Conservation (phyloP, 805 yeast species). For the Danielia reshetovae region DNA sequence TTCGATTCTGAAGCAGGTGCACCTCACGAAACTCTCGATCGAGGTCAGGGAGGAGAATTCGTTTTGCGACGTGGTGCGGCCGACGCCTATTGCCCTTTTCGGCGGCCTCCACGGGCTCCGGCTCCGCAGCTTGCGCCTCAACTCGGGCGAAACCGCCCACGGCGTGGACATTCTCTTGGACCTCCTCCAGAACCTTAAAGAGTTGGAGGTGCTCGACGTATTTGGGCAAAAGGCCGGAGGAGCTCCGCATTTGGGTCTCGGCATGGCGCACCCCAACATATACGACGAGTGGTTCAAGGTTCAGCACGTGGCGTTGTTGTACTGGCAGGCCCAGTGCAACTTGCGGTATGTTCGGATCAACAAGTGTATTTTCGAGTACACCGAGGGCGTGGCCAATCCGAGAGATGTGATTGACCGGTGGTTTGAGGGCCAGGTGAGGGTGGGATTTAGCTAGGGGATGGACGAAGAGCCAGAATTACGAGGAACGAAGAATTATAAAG, state of each 20-base stretch:
- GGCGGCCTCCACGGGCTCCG: slow-evolving; percentile 11
- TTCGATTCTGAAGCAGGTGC: slow-evolving; percentile 18
- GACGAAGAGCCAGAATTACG: neutral
- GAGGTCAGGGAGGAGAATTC: slow-evolving; percentile 38
- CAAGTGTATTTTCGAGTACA: slow-evolving; percentile 44
- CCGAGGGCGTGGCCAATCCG: slow-evolving; percentile 26
- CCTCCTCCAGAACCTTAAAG: slow-evolving; percentile 22
- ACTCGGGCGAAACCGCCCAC: slow-evolving; percentile 22
- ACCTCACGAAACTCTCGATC: slow-evolving; percentile 31
- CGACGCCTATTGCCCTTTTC: slow-evolving; percentile 18
- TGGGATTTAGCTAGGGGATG: neutral
- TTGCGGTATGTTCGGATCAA: slow-evolving; percentile 47
- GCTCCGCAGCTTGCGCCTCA: slow-evolving; percentile 39
- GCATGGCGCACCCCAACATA: slow-evolving; percentile 49
- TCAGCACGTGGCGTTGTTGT: slow-evolving; percentile 47
- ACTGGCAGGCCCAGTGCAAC: slow-evolving; percentile 22
- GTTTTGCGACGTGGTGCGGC: slow-evolving; percentile 25
- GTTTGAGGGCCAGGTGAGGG: slow-evolving; percentile 38
- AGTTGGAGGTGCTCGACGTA: slow-evolving; percentile 36
- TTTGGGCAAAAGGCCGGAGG: slow-evolving; percentile 51
- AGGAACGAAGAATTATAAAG: neutral
- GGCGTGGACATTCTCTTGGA: slow-evolving; percentile 5
- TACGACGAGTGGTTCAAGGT: slow-evolving; percentile 57
- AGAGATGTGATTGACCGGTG: slow-evolving; percentile 45
- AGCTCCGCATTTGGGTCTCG: slow-evolving; percentile 51